Evolutionary conservation across 1,139 yeast species (phyloP), one percentile per base, ranked within the genome.

Genomic region (Barnettozyma hawaiiensis): DNA sequence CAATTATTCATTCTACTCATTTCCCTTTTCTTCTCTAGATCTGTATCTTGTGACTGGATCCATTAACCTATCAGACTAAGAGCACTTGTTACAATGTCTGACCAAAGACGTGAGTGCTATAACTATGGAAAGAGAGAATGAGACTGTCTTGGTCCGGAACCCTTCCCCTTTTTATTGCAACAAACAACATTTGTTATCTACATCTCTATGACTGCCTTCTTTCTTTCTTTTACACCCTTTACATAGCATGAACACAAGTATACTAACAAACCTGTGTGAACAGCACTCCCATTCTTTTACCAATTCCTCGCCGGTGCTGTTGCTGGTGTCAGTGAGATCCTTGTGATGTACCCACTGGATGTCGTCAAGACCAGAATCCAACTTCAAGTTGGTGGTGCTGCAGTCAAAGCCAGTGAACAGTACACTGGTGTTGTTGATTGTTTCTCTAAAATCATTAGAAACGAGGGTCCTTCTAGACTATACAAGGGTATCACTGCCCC

Each of bases 281-380:
- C 53, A 60, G 76, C 84, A 14, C 67, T 90, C 55, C 97, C 97
- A 41, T 92, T 92, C 62, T 63, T 80, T 39, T 90, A 89, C 73
- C 97, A 92, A 66, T 92, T 92, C 62, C 71, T 79, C 37, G 77
- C 97, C 19, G 99, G 98, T 46, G 98, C 98, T 56, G 76, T 90
- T 59, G 99, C 99, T 50, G 98, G 99, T 52, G 89, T 92, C 50
- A 87, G 97, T 22, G 99, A 92, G 73, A 87, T 94, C 64, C 74
- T 92, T 61, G 92, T 89, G 53, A 92, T 92, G 98, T 92, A 92
- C 64, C 99, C 99, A 39, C 73, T 92, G 60, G 98, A 94, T 65
- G 97, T 92, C 50, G 97, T 94, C 61, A 94, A 92, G 74, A 94
- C 98, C 35, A 80, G 98, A 67, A 92, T 92, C 67, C 99, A 92